Conservation (phyloP, 495 filamentous ascomycete genomes). For the Talaromyces wortmannii region DNA sequence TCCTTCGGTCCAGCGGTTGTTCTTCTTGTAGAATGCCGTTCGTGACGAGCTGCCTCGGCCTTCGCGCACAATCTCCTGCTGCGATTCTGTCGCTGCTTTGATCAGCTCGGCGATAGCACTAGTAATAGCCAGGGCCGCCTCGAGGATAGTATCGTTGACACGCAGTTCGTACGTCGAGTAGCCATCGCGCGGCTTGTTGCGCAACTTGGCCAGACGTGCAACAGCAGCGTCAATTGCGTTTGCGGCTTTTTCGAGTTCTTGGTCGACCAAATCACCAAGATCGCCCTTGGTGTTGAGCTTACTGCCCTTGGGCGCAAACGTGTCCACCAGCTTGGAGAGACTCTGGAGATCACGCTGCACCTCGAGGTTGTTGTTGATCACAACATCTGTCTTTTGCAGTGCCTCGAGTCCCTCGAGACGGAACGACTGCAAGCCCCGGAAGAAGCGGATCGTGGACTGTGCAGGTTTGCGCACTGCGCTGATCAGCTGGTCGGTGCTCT, state of each 20-base stretch:
- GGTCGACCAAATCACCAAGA: constrained; percentile 87
- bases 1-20: constrained; percentile 96
- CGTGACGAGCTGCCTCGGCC: constrained; percentile 80
- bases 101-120: constrained; percentile 92
- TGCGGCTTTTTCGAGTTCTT: constrained; percentile 87
- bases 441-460: constrained; percentile 86
- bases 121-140: constrained; percentile 93
- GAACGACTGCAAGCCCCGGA: constrained; percentile 90
- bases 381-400: constrained; percentile 85
- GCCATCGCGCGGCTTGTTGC: constrained; percentile 86
- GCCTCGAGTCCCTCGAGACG: constrained; percentile 82
- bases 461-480: constrained; percentile 79
- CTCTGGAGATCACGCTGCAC: constrained; percentile 86
- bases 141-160: constrained; percentile 91
- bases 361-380: constrained; percentile 93
- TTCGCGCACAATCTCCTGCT: constrained; percentile 96
- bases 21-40: constrained; percentile 99
- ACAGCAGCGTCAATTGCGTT: constrained; percentile 91
- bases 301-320: constrained; percentile 77
- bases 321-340: constrained; percentile 85
- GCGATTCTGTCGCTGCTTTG: constrained; percentile 88
- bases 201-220: constrained; percentile 78
- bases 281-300: constrained; percentile 79
- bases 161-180: constrained; percentile 95
- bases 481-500: constrained; percentile 78